These are phyloP conservation scores for Hyphopichia fennica DNA, from an alignment of 1,139 yeast species.

Conservation along the genomic window DNA sequence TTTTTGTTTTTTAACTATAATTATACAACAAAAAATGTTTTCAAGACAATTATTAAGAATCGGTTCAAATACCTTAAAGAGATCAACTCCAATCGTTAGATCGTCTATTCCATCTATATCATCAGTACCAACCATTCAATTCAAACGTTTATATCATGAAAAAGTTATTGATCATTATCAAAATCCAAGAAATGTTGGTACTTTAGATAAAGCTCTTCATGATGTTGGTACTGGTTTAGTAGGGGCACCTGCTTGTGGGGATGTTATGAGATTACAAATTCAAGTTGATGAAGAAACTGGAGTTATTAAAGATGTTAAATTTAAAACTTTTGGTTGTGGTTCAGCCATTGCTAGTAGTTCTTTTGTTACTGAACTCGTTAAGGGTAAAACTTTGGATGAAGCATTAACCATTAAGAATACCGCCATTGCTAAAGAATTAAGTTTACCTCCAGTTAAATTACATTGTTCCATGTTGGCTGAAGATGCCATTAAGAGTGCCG, in stretches of 20 bases:
- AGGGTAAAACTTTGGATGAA: slow-evolving; percentile 93
- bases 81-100: slow-evolving; percentile 2
- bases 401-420: slow-evolving; percentile 91
- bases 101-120: slow-evolving; percentile 7
- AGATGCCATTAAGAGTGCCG: slow-evolving; percentile 96
- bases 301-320: slow-evolving; percentile 88
- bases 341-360: slow-evolving; percentile 96
- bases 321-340: slow-evolving; percentile 98
- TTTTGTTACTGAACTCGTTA: slow-evolving; percentile 90
- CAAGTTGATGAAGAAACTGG: slow-evolving; percentile 91
- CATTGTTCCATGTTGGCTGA: slow-evolving; percentile 99
- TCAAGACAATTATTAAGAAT: slow-evolving; percentile 23
- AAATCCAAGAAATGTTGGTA: slow-evolving; percentile 95
- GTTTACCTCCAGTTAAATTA: slow-evolving; percentile 94
- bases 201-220: slow-evolving; percentile 71
- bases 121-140: slow-evolving; percentile 4
- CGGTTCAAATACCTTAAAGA: slow-evolving; percentile 10
- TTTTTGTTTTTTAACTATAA: too few relatives aligned
- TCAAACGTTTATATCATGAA: slow-evolving; percentile 56
- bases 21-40: slow-evolving; percentile 16
- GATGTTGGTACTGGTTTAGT: slow-evolving; percentile 98
- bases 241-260: slow-evolving; percentile 99
- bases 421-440: slow-evolving; percentile 86
- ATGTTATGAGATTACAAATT: slow-evolving; percentile 96
- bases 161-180: slow-evolving; percentile 90